phyloP scores from a whole-genome alignment of 352 stramenopile genomes.

The Phytophthora parvispora region DNA sequence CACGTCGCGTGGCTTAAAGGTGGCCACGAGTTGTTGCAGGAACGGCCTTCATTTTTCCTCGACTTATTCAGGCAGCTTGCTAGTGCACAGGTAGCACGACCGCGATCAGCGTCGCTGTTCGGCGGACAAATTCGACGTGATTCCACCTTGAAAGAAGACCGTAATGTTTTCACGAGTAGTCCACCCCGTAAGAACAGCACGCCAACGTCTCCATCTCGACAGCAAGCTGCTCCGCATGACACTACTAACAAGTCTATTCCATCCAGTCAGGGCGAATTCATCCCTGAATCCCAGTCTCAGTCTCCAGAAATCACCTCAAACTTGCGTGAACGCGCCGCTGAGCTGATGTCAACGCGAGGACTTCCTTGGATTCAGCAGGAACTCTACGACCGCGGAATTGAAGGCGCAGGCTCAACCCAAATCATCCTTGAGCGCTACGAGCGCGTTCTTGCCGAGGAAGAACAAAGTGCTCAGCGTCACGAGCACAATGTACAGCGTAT shows the following conservation, averaged over 20 bases:
- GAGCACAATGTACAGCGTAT: conserved; percentile 11
- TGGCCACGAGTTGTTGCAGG: conserved; percentile 78
- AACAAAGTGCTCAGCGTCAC: conserved; percentile 15
- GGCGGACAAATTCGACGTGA: background rate
- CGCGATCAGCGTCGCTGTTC: background rate
- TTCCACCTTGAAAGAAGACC: background rate
- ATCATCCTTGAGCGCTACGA: conserved; percentile 61
- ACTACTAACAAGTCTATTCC: background rate
- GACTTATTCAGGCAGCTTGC: conserved; percentile 63
- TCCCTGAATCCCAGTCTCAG: background rate
- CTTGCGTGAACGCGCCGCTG: conserved; percentile 27
- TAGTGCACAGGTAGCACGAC: background rate
- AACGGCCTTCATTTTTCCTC: conserved; percentile 62
- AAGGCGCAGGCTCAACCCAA: conserved; percentile 57
- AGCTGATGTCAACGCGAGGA: conserved; percentile 44
- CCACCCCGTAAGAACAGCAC: conserved; percentile 3
- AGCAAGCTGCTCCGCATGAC: background rate
- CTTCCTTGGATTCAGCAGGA: conserved; percentile 87
- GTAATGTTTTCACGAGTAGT: background rate
- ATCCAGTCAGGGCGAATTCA: background rate
- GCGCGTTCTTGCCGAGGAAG: conserved; percentile 48
- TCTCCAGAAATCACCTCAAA: background rate
- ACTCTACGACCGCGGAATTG: conserved; percentile 76
- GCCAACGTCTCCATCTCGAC: background rate
- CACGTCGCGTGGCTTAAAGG: conserved; percentile 83